A percentile compares a stretch with the other conserved stretches of the same genome.
Conservation (phyloP, 1,284 basidiomycete genomes). For the Salmacisia buchloeana region DNA sequence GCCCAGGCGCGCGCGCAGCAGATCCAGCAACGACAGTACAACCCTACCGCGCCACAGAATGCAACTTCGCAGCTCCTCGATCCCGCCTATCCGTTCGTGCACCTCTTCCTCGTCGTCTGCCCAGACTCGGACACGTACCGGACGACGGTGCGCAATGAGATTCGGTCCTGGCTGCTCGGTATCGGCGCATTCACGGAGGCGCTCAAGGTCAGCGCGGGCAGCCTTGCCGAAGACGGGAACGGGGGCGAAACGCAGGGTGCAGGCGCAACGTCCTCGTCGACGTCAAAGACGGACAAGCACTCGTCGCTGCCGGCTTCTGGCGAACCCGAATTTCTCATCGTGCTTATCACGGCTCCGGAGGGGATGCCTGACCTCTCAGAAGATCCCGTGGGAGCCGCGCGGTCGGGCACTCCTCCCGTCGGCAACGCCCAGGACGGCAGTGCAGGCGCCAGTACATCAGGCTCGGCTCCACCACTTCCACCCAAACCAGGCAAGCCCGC, state of each 20-base stretch:
- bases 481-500: not conserved
- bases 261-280: not conserved
- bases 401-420: not conserved
- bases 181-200: conserved; percentile 31
- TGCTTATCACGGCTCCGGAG: conserved; percentile 38
- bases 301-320: conserved; percentile 1
- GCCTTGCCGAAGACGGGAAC: conserved; percentile 13
- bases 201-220: conserved; percentile 12
- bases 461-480: not conserved
- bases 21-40: conserved; percentile 3
- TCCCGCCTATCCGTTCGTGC: conserved; percentile 29
- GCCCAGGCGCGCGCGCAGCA: conserved; percentile 10
- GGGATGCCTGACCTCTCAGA: conserved; percentile 13
- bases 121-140: conserved; percentile 47
- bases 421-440: no score
- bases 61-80: conserved; percentile 5
- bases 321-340: conserved; percentile 45
- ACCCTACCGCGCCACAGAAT: not conserved
- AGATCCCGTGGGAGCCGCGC: not conserved
- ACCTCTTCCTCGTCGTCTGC: conserved; percentile 44
- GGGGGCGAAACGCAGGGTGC: not conserved
- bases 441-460: not conserved
- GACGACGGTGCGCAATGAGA: conserved; percentile 43
- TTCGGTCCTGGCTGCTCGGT: conserved; percentile 32
- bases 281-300: not conserved